Base-by-base conservation (phyloP, 495 filamentous ascomycete genomes). In the Neurospora sp. region DNA sequence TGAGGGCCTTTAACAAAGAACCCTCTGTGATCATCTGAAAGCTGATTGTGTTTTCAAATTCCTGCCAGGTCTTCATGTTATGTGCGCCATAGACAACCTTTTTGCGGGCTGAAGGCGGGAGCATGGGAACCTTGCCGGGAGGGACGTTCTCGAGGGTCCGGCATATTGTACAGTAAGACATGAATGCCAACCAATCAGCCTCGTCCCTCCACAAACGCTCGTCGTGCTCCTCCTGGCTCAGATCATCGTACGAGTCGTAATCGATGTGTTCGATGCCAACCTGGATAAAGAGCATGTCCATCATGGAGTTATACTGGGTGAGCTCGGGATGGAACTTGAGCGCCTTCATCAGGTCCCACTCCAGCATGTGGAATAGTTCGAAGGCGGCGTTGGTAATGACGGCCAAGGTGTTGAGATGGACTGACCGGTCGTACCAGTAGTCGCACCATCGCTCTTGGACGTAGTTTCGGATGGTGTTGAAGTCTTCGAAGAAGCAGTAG, bases 401-500 rank as follows among this genome's bases (percentile, higher is more conserved):
- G 18, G 77, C 74, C 9, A 81, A 72, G 22, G 77, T 76, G 45
- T 69, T 45, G 5, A 78, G 70, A 20, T 74, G 59, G 0, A 79
- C 69, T 1, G 75, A 73, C 18, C 74, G 70, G 14, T 78, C 71
- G 16, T 76, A 77, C 35, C 70, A 79, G 44, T 77, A 81, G 68
- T 80, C 78, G 39, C 76, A 78, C 78, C 77, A 80, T 3, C 75
- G 73, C 68, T 81, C 78, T 2, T 61, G 42, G 10, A 81, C 68
- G 68, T 79, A 74, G 45, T 75, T 79, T 38, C 79, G 75, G 40
- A 79, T 77, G 45, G 71, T 68, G 71, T 80, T 79, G 70, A 80
- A 81, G 68, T 82, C 79, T 9, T 75, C 77, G 41, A 80, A 81
- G 70, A 79, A 81, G 61, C 78, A 81, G 38, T 81, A 78, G 38